Percentiles rank a stretch among this genome's conserved stretches.
phyloP scores from a whole-genome alignment of 495 filamentous ascomycete species.

The Aspergillus funiculosus region DNA sequence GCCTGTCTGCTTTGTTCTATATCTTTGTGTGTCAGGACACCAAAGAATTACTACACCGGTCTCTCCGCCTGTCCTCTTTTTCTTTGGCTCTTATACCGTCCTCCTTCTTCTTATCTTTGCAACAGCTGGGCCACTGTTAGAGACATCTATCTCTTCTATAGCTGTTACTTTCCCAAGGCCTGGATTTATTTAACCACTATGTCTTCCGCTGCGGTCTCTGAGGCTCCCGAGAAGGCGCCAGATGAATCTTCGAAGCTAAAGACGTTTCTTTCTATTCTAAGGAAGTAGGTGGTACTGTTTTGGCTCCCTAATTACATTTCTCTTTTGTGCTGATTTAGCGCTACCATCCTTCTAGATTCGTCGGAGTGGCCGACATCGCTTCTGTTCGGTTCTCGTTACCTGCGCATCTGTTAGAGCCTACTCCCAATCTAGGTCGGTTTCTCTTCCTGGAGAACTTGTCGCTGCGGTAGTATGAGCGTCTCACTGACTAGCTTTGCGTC shows the following conservation, averaged over 20 bases:
- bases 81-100: too few species aligned
- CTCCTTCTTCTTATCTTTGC: constrained; percentile 1
- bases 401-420: constrained; percentile 90
- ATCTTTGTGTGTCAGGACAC: constrained; percentile 10
- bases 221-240: constrained; percentile 55
- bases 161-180: background rate
- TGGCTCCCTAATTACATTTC: background rate
- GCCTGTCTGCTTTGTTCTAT: background rate
- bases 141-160: background rate
- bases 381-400: constrained; percentile 93
- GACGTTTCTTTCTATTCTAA: constrained; percentile 75
- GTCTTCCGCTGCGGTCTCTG: constrained; percentile 24
- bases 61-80: background rate
- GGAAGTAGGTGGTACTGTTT: constrained; percentile 53
- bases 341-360: constrained; percentile 55
- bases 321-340: constrained; percentile 20
- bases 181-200: constrained; percentile 23
- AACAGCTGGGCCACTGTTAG: constrained; percentile 7
- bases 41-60: constrained; percentile 1
- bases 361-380: constrained; percentile 92
- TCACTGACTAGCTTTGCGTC: constrained; percentile 15
- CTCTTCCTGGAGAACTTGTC: background rate
- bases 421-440: constrained; percentile 73
- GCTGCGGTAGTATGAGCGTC: background rate
- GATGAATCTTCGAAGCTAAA: constrained; percentile 80